Conservation (phyloP, 208 protist genomes). For the Sergeia podlipaevii region DNA sequence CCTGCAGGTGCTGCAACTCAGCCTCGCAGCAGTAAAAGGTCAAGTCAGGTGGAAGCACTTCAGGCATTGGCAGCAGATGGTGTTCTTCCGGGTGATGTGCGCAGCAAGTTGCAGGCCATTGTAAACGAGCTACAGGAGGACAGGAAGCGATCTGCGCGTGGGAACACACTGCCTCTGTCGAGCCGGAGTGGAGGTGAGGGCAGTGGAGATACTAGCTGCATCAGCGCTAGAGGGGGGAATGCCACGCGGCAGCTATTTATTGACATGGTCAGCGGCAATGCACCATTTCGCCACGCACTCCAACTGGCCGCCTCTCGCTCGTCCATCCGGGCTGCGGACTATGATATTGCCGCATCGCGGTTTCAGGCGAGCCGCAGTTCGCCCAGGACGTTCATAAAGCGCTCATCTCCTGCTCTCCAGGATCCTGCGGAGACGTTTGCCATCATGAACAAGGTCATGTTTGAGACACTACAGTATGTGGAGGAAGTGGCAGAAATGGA, state of each 20-base stretch:
- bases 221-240: background rate
- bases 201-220: background rate
- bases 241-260: slow-evolving; percentile 4
- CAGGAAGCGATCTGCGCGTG: too few species aligned
- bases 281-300: slow-evolving; percentile 22
- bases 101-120: too few species aligned
- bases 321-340: slow-evolving; percentile 20
- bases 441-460: slow-evolving; percentile 60
- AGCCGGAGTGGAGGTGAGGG: too few species aligned
- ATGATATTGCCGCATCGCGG: slow-evolving; percentile 30
- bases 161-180: too few species aligned
- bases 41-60: too few species aligned
- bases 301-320: background rate
- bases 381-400: slow-evolving; percentile 21
- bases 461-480: slow-evolving; percentile 76
- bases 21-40: too few species aligned
- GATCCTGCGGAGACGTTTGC: slow-evolving; percentile 59
- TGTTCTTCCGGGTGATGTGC: too few species aligned
- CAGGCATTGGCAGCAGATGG: too few species aligned
- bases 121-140: too few species aligned
- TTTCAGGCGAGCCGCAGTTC: slow-evolving; percentile 6
- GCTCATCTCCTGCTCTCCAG: slow-evolving; percentile 45
- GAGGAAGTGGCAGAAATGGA: slow-evolving; percentile 73
- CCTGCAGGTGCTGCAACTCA: too few species aligned
- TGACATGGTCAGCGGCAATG: slow-evolving; percentile 20